phyloP scores from a whole-genome alignment of 2,329 filamentous ascomycete species.

The Aspergillus latus region DNA sequence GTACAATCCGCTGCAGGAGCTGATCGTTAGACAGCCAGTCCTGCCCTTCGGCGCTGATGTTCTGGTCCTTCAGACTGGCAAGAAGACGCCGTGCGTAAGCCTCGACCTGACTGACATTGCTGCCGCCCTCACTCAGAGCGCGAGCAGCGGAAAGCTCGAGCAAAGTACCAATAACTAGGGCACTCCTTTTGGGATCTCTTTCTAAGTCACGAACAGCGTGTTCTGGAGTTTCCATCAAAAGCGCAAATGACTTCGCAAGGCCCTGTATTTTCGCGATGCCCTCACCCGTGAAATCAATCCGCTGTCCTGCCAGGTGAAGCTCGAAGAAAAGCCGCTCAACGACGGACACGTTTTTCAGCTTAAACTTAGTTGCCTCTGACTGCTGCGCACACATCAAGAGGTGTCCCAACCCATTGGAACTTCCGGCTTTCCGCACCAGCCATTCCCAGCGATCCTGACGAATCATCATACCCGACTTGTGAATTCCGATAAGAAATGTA shows the following conservation, averaged over 20 bases:
- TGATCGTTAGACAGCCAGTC: constrained; percentile 24
- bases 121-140: constrained; percentile 38
- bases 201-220: constrained; percentile 26
- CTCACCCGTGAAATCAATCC: constrained; percentile 35
- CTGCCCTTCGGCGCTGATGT: constrained; percentile 23
- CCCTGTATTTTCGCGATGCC: constrained; percentile 30
- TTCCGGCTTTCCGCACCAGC: constrained; percentile 40
- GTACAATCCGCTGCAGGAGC: constrained; percentile 34
- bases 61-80: constrained; percentile 31
- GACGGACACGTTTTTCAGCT: constrained; percentile 30
- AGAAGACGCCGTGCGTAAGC: constrained; percentile 42
- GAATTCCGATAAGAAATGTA: constrained; percentile 42
- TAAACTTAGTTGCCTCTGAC: constrained; percentile 37
- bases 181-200: constrained; percentile 40
- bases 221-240: constrained; percentile 38
- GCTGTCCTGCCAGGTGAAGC: constrained; percentile 37
- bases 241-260: constrained; percentile 36
- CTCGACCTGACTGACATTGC: constrained; percentile 43
- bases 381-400: constrained; percentile 40
- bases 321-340: constrained; percentile 39
- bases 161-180: constrained; percentile 44
- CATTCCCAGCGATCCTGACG: constrained; percentile 31
- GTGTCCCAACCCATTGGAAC: constrained; percentile 34
- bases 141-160: constrained; percentile 48
- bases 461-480: constrained; percentile 30